A percentile compares a stretch with the other conserved stretches of the same genome.
Evolutionary conservation across 371 early-diverging fungal species (phyloP).

Genomic region (Homolaphlyctis polyrhiza): DNA sequence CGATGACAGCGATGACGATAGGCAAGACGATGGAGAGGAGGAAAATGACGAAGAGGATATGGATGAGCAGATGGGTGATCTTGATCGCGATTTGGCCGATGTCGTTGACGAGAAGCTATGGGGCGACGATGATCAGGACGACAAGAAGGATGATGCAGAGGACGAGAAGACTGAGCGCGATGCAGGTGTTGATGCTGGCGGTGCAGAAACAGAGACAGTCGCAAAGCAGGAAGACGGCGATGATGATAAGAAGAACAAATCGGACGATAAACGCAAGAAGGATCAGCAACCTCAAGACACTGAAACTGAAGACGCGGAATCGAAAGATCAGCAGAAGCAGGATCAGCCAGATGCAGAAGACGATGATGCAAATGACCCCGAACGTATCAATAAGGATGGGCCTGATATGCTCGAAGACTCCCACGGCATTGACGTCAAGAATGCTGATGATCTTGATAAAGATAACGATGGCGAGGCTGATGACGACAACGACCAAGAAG

Average conservation of each 20-base stretch:
- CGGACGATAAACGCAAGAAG: conserved; percentile 27
- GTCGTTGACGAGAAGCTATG: conserved; percentile 96
- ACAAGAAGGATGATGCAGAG: conserved; percentile 17
- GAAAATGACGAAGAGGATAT: conserved; percentile 59
- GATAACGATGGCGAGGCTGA: conserved; percentile 10
- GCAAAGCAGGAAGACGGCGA: conserved; percentile 25
- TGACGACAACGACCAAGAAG: conserved; percentile 8
- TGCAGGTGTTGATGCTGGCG: conserved; percentile 29
- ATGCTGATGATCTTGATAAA: conserved; percentile 17
- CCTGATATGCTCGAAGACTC: conserved; percentile 49
- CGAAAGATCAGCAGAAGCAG: conserved; percentile 17
- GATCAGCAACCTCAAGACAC: conserved; percentile 38
- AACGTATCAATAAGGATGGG: conserved; percentile 41
- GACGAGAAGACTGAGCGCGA: conserved; percentile 46
- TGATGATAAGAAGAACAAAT: conserved; percentile 17
- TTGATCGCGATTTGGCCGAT: conserved; percentile 81
- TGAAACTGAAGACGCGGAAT: conserved; percentile 16
- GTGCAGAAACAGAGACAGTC: conserved; percentile 53
- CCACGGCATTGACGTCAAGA: conserved; percentile 33
- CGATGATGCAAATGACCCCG: conserved; percentile 40
- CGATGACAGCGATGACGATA: conserved; percentile 33
- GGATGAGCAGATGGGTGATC: conserved; percentile 89
- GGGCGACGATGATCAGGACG: conserved; percentile 74
- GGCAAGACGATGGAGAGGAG: conserved; percentile 53
- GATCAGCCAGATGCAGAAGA: conserved; percentile 17